Conservation (phyloP, 2,329 filamentous ascomycete genomes). For the Fonsecaea nubica region DNA sequence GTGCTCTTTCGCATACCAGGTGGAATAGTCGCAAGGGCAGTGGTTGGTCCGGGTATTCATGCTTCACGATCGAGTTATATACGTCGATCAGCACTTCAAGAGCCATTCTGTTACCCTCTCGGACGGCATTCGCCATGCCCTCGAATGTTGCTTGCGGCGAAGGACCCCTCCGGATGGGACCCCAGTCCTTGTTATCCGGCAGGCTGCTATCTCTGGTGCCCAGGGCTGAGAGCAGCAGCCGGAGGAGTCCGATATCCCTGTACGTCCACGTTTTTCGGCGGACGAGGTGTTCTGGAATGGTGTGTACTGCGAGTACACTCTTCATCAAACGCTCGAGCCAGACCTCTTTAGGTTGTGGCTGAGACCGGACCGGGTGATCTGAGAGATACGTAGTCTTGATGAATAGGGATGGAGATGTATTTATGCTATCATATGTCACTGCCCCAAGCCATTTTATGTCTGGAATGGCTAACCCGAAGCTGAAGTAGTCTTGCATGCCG, state of each 20-base stretch:
- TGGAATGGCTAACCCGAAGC: constrained; percentile 1
- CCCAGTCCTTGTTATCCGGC: constrained; percentile 4
- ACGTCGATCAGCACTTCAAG: constrained; percentile 49
- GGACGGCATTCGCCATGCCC: constrained; percentile 50
- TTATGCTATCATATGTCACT: no score
- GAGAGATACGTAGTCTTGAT: neutral
- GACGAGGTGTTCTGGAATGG: constrained; percentile 47
- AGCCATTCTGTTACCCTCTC: constrained; percentile 43
- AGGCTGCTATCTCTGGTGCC: constrained; percentile 36
- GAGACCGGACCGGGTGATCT: neutral
- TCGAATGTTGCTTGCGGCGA: constrained; percentile 47
- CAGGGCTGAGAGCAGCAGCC: constrained; percentile 47
- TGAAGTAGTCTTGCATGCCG: constrained; percentile 27
- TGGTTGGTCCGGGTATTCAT: neutral
- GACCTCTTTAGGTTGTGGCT: constrained; percentile 37
- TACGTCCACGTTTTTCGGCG: constrained; percentile 42
- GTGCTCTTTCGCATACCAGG: constrained; percentile 17
- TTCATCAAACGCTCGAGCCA: constrained; percentile 32
- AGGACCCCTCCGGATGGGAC: constrained; percentile 32
- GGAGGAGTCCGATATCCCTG: constrained; percentile 45
- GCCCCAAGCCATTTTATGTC: constrained; percentile 5
- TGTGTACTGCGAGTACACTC: constrained; percentile 39
- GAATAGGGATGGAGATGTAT: neutral
- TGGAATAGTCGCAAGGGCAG: constrained; percentile 36
- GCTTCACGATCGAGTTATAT: constrained; percentile 41